Percentiles rank a stretch among this genome's conserved stretches.
phyloP scores from a whole-genome alignment of 345 rosid genomes.

The Rubroshorea leprosula region DNA sequence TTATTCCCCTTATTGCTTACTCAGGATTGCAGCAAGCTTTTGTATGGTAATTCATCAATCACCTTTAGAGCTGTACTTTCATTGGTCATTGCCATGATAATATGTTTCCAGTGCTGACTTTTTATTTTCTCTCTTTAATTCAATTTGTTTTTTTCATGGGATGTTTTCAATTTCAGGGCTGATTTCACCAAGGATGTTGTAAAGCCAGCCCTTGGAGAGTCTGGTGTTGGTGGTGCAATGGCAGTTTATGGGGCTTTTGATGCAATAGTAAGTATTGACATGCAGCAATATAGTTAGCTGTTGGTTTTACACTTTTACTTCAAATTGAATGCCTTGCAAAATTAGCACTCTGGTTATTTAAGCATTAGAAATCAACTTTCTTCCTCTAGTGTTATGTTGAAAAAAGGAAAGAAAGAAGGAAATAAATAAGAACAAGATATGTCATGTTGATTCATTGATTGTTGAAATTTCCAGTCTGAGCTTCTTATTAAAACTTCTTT shows the following conservation, averaged over 20 bases:
- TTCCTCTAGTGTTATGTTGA: no score
- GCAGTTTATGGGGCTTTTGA: slow-evolving; percentile 89
- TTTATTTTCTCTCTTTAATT: not conserved
- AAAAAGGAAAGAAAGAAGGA: no score
- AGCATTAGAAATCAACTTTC: no score
- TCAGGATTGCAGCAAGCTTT: slow-evolving; percentile 91
- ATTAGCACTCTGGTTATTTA: no score
- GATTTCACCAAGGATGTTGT: slow-evolving; percentile 84
- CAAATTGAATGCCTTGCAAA: no score
- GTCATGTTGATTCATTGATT: no score
- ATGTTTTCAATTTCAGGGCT: slow-evolving; percentile 47
- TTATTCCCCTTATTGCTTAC: slow-evolving; percentile 80
- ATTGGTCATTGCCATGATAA: slow-evolving; percentile 7
- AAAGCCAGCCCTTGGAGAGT: slow-evolving; percentile 70
- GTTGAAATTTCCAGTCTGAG: not conserved
- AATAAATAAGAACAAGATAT: no score
- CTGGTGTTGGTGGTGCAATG: slow-evolving; percentile 92
- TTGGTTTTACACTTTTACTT: no score
- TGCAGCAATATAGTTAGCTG: no score
- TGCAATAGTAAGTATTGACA: slow-evolving; percentile 64
- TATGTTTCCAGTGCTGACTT: not conserved
- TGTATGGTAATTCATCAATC: slow-evolving; percentile 57
- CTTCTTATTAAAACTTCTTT: slow-evolving; percentile 17
- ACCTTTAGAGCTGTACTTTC: not conserved
- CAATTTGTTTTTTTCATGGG: not conserved